Evolutionary conservation across 148 eudicot genomes (phyloP).

Genomic region (Heliamphora exappendiculata): DNA sequence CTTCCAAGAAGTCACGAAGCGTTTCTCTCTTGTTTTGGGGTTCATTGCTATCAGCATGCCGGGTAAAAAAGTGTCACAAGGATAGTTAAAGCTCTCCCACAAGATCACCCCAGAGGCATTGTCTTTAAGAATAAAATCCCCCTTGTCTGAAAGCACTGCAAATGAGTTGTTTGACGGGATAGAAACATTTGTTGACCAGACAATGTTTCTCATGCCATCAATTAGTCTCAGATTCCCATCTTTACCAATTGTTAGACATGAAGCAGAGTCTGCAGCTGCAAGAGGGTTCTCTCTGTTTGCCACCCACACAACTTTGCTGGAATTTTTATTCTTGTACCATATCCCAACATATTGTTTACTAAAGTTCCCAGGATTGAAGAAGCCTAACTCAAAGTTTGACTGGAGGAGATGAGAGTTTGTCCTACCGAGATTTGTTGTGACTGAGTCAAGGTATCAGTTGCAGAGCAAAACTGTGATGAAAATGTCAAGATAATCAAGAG

Average conservation of each 20-base stretch:
- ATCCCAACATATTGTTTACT: conserved; percentile 6
- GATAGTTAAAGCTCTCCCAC: conserved; percentile 12
- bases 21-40: background rate
- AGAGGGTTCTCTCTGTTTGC: conserved; percentile 11
- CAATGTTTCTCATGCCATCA: background rate
- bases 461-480: background rate
- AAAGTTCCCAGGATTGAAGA: conserved; percentile 1
- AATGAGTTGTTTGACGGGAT: background rate
- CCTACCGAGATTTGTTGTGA: background rate
- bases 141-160: conserved; percentile 11
- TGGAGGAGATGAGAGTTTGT: conserved; percentile 2
- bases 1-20: background rate
- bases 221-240: conserved; percentile 8
- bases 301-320: conserved; percentile 5
- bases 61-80: conserved; percentile 4
- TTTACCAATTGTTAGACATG: background rate
- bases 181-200: conserved; percentile 13
- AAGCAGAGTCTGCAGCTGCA: background rate
- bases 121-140: background rate
- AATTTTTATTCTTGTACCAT: background rate
- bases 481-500: background rate
- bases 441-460: background rate
- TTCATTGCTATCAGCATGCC: conserved; percentile 3
- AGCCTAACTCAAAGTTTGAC: conserved; percentile 2
- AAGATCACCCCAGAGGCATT: background rate